Evolutionary conservation across 2,329 filamentous ascomycete species (phyloP), one percentile per base, ranked within the genome.

Genomic region (Hyphodiscus sp.): DNA sequence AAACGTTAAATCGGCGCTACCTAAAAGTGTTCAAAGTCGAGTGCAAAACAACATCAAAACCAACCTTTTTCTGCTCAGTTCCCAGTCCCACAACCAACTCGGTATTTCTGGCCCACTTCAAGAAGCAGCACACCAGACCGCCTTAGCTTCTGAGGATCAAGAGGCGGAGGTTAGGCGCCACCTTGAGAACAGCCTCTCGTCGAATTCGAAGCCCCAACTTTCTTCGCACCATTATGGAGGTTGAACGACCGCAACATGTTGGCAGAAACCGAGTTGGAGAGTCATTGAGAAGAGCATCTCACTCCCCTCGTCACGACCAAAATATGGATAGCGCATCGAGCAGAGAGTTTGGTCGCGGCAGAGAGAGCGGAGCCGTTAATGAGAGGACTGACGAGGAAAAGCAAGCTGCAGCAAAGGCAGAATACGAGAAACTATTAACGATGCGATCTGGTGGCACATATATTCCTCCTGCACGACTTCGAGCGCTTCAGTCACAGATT

Each of bases 391-490:
- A 88, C 64, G 90, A 90, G 69, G 85, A 91, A 71, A 95, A 95
- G 72, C 89, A 92, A 72, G 89, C 85, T 20, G 85, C 85, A 42
- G 89, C 90, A 44, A 95, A 95, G 74, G 89, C 91, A 60, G 91
- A 96, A 75, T 95, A 96, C 73, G 86, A 95, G 72, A 92, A 92
- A 73, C 80, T 97, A 57, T 76, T 96, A 63, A 94, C 82, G 61
- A 92, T 95, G 82, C 87, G 94, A 61, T 96, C 91, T 47, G 94
- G 94, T 60, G 94, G 94, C 63, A 95, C 91, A 20, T 99, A 99
- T 69, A 95, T 99, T 57, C 94, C 94, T 19, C 94, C 94, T 0
- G 92, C 92, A 50, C 82, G 90, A 63, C 77, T 99, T 67, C 84
- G 91, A 63, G 92, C 92, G 41, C 81, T 99, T 57, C 94, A 99